A percentile compares a stretch with the other conserved stretches of the same genome.
Evolutionary conservation across 176 grass and related monocot genomes (phyloP).

Genomic region (maize (Zea mays)): DNA sequence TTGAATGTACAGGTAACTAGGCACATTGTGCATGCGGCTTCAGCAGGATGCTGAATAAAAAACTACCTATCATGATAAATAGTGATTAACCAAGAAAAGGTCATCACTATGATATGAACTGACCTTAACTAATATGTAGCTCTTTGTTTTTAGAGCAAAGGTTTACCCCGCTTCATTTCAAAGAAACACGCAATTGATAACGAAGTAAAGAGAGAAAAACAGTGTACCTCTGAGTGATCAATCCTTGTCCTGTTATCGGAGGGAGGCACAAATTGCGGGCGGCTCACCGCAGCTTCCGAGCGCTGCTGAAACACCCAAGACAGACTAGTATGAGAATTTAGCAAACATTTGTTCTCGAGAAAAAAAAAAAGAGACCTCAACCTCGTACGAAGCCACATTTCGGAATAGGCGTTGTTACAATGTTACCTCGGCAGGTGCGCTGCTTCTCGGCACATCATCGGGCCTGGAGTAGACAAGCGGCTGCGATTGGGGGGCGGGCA

Average conservation of each 20-base stretch:
- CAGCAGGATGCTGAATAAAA: slow-evolving; percentile 1
- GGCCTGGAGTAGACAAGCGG: slow-evolving; percentile 13
- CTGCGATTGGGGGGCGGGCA: neutral
- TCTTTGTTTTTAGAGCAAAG: too few relatives aligned
- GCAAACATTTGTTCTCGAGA: neutral
- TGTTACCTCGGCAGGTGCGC: slow-evolving; percentile 38
- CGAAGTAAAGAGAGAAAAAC: neutral
- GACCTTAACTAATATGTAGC: too few relatives aligned
- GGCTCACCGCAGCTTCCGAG: neutral
- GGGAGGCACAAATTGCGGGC: slow-evolving; percentile 19
- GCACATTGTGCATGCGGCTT: slow-evolving; percentile 11
- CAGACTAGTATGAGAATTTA: neutral
- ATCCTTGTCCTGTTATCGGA: slow-evolving; percentile 29
- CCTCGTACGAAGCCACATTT: neutral
- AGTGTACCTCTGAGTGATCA: slow-evolving; percentile 14
- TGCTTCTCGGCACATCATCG: slow-evolving; percentile 21
- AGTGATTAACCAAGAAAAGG: neutral
- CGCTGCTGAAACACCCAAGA: slow-evolving; percentile 9
- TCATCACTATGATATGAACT: neutral
- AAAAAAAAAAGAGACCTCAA: too few relatives aligned
- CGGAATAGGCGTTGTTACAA: neutral
- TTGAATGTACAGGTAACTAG: neutral
- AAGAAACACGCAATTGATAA: neutral
- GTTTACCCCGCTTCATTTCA: too few relatives aligned
- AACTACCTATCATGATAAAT: neutral